These are phyloP conservation scores for Pseudocercospora macadamiae DNA, from an alignment of 2,329 filamentous ascomycete species.

Conservation along the genomic window DNA sequence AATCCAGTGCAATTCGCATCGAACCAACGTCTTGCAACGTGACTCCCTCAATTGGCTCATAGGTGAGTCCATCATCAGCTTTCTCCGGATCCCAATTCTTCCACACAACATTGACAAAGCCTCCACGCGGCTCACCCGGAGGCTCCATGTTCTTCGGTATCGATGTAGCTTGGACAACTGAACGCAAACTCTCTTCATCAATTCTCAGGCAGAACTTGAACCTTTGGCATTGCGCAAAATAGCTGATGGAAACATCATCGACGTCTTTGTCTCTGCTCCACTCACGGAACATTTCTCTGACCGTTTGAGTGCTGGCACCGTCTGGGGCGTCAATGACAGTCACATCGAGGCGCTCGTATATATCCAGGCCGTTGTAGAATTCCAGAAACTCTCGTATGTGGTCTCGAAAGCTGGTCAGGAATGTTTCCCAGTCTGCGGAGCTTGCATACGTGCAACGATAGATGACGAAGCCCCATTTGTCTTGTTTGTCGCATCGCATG, in stretches of 20 bases:
- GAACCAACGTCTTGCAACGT: neutral
- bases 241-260: too few relatives aligned
- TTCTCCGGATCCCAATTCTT: neutral
- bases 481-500: slow-evolving; percentile 14
- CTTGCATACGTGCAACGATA: slow-evolving; percentile 24
- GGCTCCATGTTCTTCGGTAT: neutral
- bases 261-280: neutral
- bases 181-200: neutral
- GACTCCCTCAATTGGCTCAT: neutral
- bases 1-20: neutral
- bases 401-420: neutral
- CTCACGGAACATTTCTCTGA: neutral
- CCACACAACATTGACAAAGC: neutral
- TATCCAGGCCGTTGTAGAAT: neutral
- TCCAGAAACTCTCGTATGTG: neutral
- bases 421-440: slow-evolving; percentile 20
- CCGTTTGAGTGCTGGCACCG: neutral
- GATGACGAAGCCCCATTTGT: slow-evolving; percentile 26
- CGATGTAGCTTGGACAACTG: neutral
- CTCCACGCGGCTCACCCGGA: neutral
- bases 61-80: neutral
- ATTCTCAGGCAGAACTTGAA: neutral
- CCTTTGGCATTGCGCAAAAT: neutral
- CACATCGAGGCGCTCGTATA: neutral
- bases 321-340: neutral